A percentile compares a stretch with the other conserved stretches of the same genome.
Evolutionary conservation across 2,329 filamentous ascomycete species (phyloP).

Genomic region (Lachnellula suecica): DNA sequence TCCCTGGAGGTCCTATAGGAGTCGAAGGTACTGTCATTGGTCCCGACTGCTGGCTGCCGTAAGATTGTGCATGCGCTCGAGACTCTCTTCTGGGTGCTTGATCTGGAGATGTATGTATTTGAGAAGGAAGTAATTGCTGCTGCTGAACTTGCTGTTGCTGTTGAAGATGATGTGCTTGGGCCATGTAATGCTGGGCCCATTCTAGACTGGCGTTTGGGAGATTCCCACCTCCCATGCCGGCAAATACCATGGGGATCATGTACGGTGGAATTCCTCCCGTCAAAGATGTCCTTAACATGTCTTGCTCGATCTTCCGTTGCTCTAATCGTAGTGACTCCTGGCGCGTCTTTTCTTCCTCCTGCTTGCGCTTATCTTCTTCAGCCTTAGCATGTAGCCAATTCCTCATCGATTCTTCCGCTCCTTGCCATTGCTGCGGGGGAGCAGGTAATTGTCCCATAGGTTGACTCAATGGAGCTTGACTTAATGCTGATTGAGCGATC

Average conservation of each 20-base stretch:
- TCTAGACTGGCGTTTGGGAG: slow-evolving; percentile 62
- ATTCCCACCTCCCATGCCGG: slow-evolving; percentile 65
- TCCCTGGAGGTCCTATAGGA: slow-evolving; percentile 24
- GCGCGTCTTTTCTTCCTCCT: slow-evolving; percentile 69
- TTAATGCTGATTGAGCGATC: slow-evolving; percentile 36
- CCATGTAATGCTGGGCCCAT: slow-evolving; percentile 66
- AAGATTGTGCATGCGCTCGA: slow-evolving; percentile 32
- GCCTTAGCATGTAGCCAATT: slow-evolving; percentile 69
- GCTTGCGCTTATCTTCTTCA: slow-evolving; percentile 71
- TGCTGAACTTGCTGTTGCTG: slow-evolving; percentile 31
- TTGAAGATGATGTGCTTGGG: slow-evolving; percentile 50
- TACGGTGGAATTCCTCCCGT: slow-evolving; percentile 70
- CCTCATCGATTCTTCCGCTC: slow-evolving; percentile 68
- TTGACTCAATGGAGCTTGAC: slow-evolving; percentile 28
- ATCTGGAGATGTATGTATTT: slow-evolving; percentile 51
- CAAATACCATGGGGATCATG: slow-evolving; percentile 74
- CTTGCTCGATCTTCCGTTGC: slow-evolving; percentile 70
- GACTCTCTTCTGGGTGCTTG: slow-evolving; percentile 55
- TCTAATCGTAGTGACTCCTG: slow-evolving; percentile 67
- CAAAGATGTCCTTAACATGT: slow-evolving; percentile 69
- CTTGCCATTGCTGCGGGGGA: slow-evolving; percentile 65
- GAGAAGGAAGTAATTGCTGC: slow-evolving; percentile 43
- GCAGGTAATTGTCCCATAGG: slow-evolving; percentile 57
- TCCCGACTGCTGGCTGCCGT: slow-evolving; percentile 21
- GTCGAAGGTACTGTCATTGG: slow-evolving; percentile 32